Base-by-base conservation (phyloP, 2,329 filamentous ascomycete genomes). In the Mariannaea sp. region DNA sequence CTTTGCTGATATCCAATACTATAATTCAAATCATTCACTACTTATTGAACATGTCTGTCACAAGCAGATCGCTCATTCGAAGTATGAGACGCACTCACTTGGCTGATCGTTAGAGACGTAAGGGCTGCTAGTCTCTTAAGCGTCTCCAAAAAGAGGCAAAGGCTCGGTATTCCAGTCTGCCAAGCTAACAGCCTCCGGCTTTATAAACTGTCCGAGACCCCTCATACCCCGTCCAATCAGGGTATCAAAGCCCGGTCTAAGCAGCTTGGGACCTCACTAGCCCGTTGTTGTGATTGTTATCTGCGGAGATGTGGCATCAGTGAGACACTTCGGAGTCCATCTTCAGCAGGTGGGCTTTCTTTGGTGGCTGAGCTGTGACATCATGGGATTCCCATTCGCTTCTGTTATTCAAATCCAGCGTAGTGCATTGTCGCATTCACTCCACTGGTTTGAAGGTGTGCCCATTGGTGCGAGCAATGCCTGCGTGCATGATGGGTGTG, bases 91-190 rank as follows among this genome's bases (percentile, higher is more conserved):
- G 40, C 29, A 53, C 17, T n/a, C n/a, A n/a, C n/a, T 42, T 41
- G 50, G 17, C 47, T 36, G 26, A 46, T 32, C 7, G 24, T 10
- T 36, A 14, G 27, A 26, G 41, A 13, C 43, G 24, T 17, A 29
- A 17, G 43, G 45, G 43, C n/a, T 39, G 40, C 41, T 40, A 17
- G 43, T 43, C 29, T 39, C 48, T 49, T 35, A 43, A 43, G 29
- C 47, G 24, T 14, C 20, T 14, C 49, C 41, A 39, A 13, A 16
- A 35, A 38, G 32, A 27, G 38, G 55, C 50, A 38, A 58, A 49
- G 48, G 57, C 49, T 59, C 60, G 62, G 62, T 52, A 65, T 55
- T 61, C 24, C 50, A 40, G 49, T 62, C 53, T 49, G 62, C 49
- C 59, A 55, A 56, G 44, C 58, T 50, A 65, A 46, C 53, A 39